A percentile compares a stretch with the other conserved stretches of the same genome.
Evolutionary conservation across 495 filamentous ascomycete species (phyloP).

Genomic region (Penicillium steckii): DNA sequence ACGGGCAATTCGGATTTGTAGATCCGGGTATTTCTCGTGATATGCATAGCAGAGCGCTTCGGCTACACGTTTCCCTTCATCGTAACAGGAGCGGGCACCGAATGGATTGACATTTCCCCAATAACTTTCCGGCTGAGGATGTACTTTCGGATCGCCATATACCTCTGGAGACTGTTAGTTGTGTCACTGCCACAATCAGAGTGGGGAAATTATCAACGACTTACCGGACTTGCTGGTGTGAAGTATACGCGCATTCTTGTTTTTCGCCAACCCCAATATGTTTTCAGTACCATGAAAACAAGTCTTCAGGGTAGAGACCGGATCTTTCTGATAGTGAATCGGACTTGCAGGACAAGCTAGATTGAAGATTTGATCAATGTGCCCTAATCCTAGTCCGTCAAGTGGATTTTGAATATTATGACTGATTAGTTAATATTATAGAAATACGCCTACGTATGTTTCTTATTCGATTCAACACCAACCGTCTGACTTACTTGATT

Average conservation of each 20-base stretch:
- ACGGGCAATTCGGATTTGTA: conserved; percentile 17
- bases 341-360: conserved; percentile 24
- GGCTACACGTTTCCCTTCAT: conserved; percentile 19
- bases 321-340: conserved; percentile 21
- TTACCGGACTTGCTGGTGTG: conserved; percentile 19
- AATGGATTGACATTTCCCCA: conserved; percentile 24
- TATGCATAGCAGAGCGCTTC: conserved; percentile 22
- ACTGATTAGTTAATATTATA: not conserved
- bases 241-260: conserved; percentile 7
- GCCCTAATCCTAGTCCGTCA: not conserved
- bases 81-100: conserved; percentile 20
- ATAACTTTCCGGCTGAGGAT: conserved; percentile 20
- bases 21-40: conserved; percentile 2
- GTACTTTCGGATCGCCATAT: conserved; percentile 17
- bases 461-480: not conserved
- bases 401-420: conserved; percentile 16
- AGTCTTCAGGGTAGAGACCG: conserved; percentile 11
- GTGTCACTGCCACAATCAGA: not conserved
- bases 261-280: conserved; percentile 10
- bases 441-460: not conserved
- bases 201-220: not conserved
- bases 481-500: conserved; percentile 5
- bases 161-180: conserved; percentile 7
- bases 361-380: conserved; percentile 17
- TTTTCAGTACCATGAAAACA: conserved; percentile 14